These are phyloP conservation scores for Yarrowia yakushimensis DNA, from an alignment of 805 yeast genomes.

Conservation along the genomic window DNA sequence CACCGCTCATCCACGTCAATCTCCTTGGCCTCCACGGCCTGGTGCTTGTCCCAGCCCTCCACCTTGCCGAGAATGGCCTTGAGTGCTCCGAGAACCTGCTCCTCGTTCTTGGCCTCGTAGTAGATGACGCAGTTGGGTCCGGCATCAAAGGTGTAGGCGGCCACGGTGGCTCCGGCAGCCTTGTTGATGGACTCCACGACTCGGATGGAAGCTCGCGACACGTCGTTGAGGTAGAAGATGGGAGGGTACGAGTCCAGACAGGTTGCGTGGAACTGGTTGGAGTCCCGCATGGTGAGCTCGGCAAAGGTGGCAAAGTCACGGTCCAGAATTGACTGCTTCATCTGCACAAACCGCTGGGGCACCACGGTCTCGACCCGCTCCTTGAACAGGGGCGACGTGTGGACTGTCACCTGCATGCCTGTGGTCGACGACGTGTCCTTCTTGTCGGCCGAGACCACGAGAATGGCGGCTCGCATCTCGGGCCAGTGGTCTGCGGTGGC, in stretches of 20 bases:
- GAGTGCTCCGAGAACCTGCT: constrained; percentile 66
- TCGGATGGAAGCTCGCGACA: constrained; percentile 77
- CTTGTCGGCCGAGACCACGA: constrained; percentile 89
- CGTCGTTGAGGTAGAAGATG: constrained; percentile 88
- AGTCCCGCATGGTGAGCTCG: constrained; percentile 89
- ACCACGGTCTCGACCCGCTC: constrained; percentile 78
- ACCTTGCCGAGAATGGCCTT: constrained; percentile 56
- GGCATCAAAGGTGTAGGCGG: constrained; percentile 97
- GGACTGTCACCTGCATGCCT: constrained; percentile 95
- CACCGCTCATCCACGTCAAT: constrained; percentile 40
- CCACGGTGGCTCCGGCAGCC: constrained; percentile 58
- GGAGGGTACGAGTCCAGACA: constrained; percentile 96
- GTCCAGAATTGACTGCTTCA: constrained; percentile 71
- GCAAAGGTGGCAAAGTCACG: constrained; percentile 80
- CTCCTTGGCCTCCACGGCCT: constrained; percentile 31
- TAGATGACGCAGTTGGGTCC: constrained; percentile 98
- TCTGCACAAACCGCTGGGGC: constrained; percentile 76
- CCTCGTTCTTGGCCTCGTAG: constrained; percentile 73
- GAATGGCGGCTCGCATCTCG: constrained; percentile 81
- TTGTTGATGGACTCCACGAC: constrained; percentile 75
- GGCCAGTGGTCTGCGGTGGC: constrained; percentile 90
- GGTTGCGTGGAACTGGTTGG: constrained; percentile 97
- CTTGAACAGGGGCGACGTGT: constrained; percentile 80
- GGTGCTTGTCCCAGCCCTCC: constrained; percentile 62
- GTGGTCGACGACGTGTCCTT: constrained; percentile 93